A percentile compares a stretch with the other conserved stretches of the same genome.
Evolutionary conservation across 148 eudicot species (phyloP).

Genomic region (Persicaria maculosa): DNA sequence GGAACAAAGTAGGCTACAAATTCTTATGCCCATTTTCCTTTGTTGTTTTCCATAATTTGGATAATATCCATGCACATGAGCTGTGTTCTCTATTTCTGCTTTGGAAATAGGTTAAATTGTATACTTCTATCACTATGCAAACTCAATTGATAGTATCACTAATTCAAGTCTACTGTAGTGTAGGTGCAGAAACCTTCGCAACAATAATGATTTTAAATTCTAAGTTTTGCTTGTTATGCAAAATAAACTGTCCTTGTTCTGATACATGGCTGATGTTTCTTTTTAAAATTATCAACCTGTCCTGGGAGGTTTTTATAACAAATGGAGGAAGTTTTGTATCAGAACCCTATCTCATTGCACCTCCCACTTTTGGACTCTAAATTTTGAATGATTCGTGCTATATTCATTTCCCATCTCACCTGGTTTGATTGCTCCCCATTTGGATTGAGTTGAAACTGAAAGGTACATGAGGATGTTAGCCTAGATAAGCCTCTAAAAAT

Average conservation of each 20-base stretch:
- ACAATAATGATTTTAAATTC: not conserved
- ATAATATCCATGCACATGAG: not conserved
- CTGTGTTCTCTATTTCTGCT: not conserved
- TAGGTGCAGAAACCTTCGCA: not conserved
- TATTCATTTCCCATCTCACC: not conserved
- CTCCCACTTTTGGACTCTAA: not conserved
- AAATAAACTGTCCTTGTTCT: not conserved
- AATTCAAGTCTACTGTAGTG: not conserved
- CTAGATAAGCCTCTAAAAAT: too few species aligned
- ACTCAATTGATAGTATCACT: not conserved
- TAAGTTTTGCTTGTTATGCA: not conserved
- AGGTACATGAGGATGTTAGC: not conserved
- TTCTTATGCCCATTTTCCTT: not conserved
- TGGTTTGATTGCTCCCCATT: not conserved
- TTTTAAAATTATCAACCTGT: not conserved
- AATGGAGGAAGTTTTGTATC: not conserved
- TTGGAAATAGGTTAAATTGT: not conserved
- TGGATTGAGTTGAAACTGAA: not conserved
- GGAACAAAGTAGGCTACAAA: slow-evolving; percentile 64
- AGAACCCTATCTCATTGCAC: not conserved
- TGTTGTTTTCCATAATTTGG: not conserved
- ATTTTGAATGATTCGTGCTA: not conserved
- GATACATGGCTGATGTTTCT: not conserved
- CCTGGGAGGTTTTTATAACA: not conserved
- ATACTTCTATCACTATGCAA: slow-evolving; percentile 2